Evolutionary conservation across 148 eudicot species (phyloP), one percentile per base, ranked within the genome.

Genomic region (Rhododendron mucronatum): DNA sequence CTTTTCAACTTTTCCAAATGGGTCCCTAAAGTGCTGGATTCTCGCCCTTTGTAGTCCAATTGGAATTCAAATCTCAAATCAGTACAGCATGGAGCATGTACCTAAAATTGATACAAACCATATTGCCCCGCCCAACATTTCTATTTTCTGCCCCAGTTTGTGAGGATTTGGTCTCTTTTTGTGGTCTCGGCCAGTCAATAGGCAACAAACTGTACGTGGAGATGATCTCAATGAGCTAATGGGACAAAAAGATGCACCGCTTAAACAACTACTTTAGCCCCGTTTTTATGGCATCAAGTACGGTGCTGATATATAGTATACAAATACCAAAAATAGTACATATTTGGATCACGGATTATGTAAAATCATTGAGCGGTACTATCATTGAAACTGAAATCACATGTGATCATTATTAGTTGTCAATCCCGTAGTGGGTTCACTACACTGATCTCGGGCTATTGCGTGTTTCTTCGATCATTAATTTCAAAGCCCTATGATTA

Each of bases 21-120:
- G 76, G 76, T 71, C 76, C 76, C 76, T 12, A 71, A 71, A 71
- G 76, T 71, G 76, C 76, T 30, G 76, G 76, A 71, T 71, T 71
- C 76, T 33, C 30, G 76, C 76, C 76, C 33, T 41, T 33, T 71
- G 18, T 33, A 13, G 18, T 33, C 76, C 39, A 30, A 71, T 71
- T 71, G 39, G 20, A 1, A 30, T 71, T 71, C 76, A 71, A 71
- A 71, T 71, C 76, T 71, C 37, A 28, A 28, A 28, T 69, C 71
- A 28, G 30, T 10, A 28, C 30, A 12, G 5, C 1, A 63, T 23
- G 33, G 35, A 13, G 15, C 12, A 69, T 2, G 35, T 69, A 28
- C 76, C 76, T 33, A 30, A 30, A 28, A 30, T 67, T 3, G 74
- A 10, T 35, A 67, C 10, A 28, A 51, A 12, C 74, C 74, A 11